These are phyloP conservation scores for Neonectria neomacrospora DNA, from an alignment of 2,329 filamentous ascomycete species.

Conservation along the genomic window DNA sequence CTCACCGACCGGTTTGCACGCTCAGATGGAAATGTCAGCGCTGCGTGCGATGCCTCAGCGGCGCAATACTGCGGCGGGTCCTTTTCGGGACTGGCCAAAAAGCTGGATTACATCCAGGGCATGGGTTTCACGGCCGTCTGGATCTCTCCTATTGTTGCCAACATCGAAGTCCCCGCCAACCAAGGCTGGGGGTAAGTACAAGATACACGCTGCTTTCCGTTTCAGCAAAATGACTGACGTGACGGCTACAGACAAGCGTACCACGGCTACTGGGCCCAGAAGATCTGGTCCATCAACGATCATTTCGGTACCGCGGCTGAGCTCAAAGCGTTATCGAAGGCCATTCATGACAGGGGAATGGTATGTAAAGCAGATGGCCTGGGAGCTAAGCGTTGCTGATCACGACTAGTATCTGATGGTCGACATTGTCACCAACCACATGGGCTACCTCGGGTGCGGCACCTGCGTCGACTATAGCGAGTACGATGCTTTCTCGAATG, in stretches of 20 bases:
- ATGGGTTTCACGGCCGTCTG: conserved; percentile 34
- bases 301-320: conserved; percentile 29
- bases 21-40: conserved; percentile 16
- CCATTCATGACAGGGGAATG: conserved; percentile 30
- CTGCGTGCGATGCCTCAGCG: conserved; percentile 21
- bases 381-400: not conserved
- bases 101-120: conserved; percentile 32
- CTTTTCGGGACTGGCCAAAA: conserved; percentile 25
- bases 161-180: conserved; percentile 25
- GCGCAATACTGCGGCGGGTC: conserved; percentile 30
- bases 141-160: conserved; percentile 32
- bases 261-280: conserved; percentile 32
- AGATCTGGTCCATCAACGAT: conserved; percentile 28
- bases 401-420: conserved; percentile 26
- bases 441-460: conserved; percentile 31
- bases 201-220: not conserved
- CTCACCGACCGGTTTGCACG: conserved; percentile 31
- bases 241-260: conserved; percentile 22
- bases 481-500: conserved; percentile 25
- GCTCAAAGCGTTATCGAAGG: conserved; percentile 27
- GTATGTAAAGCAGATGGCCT: not conserved
- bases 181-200: conserved; percentile 22
- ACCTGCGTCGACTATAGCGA: conserved; percentile 28
- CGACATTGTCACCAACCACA: conserved; percentile 32
- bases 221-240: not conserved